phyloP scores from a whole-genome alignment of 2,329 filamentous ascomycete species.

The Claviceps capensis region DNA sequence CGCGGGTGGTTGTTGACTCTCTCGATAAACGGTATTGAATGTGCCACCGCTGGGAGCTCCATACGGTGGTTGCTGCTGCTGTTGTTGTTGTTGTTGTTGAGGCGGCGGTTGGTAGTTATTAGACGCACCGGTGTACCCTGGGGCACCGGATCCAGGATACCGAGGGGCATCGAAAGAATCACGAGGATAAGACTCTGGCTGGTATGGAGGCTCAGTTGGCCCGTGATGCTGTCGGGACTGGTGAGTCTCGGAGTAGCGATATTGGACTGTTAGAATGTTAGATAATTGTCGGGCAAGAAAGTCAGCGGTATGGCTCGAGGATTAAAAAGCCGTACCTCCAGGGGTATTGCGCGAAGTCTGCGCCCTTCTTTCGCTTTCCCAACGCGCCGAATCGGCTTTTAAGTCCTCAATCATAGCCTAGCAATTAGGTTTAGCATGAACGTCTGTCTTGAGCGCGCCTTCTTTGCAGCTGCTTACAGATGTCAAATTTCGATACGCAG shows the following conservation, averaged over 20 bases:
- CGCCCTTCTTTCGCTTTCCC: conserved; percentile 46
- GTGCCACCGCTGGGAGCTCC: conserved; percentile 17
- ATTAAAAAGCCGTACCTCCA: conserved; percentile 38
- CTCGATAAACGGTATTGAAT: conserved; percentile 18
- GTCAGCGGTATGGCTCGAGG: conserved; percentile 35
- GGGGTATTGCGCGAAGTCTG: conserved; percentile 37
- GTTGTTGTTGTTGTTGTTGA: conserved; percentile 8
- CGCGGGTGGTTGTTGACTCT: conserved; percentile 19
- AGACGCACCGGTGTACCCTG: conserved; percentile 34
- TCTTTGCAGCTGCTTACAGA: conserved; percentile 41
- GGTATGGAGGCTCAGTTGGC: conserved; percentile 26
- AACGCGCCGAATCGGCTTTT: conserved; percentile 47
- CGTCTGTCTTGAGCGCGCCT: not conserved
- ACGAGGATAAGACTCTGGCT: conserved; percentile 23
- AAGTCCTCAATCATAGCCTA: conserved; percentile 51
- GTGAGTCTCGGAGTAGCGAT: conserved; percentile 40
- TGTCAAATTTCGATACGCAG: conserved; percentile 65
- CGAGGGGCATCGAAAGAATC: conserved; percentile 31
- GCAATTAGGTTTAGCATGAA: not conserved
- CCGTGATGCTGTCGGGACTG: conserved; percentile 35
- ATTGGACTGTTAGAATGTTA: conserved; percentile 47
- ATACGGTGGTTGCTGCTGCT: conserved; percentile 13
- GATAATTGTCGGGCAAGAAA: conserved; percentile 35
- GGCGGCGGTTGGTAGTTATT: conserved; percentile 16
- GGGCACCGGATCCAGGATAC: conserved; percentile 36